Evolutionary conservation across 2,329 filamentous ascomycete species (phyloP).

Genomic region (Didymellaceae sp.): DNA sequence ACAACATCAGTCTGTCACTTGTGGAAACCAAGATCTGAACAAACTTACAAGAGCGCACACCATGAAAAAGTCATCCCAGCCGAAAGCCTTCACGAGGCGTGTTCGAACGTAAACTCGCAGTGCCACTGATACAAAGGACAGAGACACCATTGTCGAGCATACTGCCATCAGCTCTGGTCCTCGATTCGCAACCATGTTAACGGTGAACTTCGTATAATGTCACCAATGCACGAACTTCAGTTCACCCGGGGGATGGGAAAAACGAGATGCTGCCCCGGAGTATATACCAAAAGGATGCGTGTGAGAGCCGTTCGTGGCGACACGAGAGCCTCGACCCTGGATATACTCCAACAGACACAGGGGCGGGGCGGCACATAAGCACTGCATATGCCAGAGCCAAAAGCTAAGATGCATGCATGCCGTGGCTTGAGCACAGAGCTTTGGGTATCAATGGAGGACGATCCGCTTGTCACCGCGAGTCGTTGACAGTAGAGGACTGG

Average conservation of each 20-base stretch:
- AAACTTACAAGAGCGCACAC: slow-evolving; percentile 34
- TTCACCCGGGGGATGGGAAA: slow-evolving; percentile 22
- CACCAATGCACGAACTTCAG: slow-evolving; percentile 18
- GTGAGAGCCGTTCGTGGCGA: neutral
- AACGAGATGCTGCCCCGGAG: slow-evolving; percentile 19
- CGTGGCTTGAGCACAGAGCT: slow-evolving; percentile 2
- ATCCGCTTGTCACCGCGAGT: slow-evolving; percentile 2
- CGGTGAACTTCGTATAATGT: slow-evolving; percentile 2
- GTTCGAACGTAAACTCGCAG: slow-evolving; percentile 53
- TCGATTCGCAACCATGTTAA: slow-evolving; percentile 38
- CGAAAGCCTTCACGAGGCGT: slow-evolving; percentile 49
- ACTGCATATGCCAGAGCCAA: slow-evolving; percentile 13
- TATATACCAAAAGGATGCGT: slow-evolving; percentile 25
- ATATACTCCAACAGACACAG: slow-evolving; percentile 10
- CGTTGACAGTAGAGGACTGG: neutral
- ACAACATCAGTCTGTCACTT: slow-evolving; percentile 4
- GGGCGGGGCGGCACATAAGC: slow-evolving; percentile 10
- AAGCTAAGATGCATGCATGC: slow-evolving; percentile 3
- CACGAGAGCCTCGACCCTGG: slow-evolving; percentile 13
- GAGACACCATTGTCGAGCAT: slow-evolving; percentile 48
- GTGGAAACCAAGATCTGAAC: neutral
- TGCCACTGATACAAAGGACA: slow-evolving; percentile 49
- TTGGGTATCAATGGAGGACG: neutral
- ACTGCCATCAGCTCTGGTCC: slow-evolving; percentile 42
- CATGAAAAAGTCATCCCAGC: slow-evolving; percentile 46